Base-by-base conservation (phyloP, 371 early-diverging fungal genomes). In the Dichotomocladium elegans region DNA sequence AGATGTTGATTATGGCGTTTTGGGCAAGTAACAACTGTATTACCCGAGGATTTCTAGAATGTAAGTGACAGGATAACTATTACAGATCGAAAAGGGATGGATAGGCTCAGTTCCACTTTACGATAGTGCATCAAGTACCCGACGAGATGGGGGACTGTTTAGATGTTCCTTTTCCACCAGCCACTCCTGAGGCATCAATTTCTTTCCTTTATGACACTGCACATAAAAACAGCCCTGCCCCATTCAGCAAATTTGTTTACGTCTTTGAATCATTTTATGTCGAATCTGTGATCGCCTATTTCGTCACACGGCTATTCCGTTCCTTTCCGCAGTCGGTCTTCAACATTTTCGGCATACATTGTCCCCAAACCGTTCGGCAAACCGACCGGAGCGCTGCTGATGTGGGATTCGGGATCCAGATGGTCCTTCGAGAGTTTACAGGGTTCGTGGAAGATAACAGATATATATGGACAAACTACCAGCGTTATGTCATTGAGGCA, bases 371-470 rank as follows among this genome's bases (percentile, higher is more conserved):
- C n/a, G n/a, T n/a, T n/a, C n/a, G n/a, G n/a, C n/a, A 11, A n/a
- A 34, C 11, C 34, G 34, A 34, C n/a, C 9, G 34, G 34, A 34
- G 34, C 11, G n/a, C 34, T 34, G 34, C 34, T 34, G 34, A n/a
- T n/a, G 34, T n/a, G n/a, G 34, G n/a, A n/a, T 9, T 11, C 4
- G 50, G 34, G 11, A 49, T 55, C 26, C 40, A 41, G 22, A 26
- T 40, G 9, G 55, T 47, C 12, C 34, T 66, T 15, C 22, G 42
- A 8, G 29, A 59, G 40, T 72, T 72, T 51, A 49, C 63, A 34
- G 61, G 43, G 25, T 74, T 74, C 50, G 75, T 78, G 55, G 69
- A 68, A 31, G 57, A 64, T 45, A 65, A 74, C 30, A 60, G 65
- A 56, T 63, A 70, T 58, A 64, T 60, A 30, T 66, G 68, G 67